Evolutionary conservation across 768 basidiomycete species (phyloP).

Genomic region (Polyporus arcularius): DNA sequence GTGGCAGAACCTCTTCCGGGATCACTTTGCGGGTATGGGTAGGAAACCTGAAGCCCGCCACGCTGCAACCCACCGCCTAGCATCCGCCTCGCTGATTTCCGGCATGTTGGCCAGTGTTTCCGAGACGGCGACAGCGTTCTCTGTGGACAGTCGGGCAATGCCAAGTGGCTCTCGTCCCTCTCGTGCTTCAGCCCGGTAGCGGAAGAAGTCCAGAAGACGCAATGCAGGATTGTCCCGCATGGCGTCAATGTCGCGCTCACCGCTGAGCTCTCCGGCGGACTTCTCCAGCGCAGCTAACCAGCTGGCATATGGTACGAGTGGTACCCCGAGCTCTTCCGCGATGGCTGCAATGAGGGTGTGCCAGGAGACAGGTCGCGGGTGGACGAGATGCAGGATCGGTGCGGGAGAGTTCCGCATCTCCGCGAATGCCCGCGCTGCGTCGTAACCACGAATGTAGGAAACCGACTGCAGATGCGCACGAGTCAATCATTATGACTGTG

Average conservation of each 20-base stretch:
- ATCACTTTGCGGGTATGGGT: not conserved
- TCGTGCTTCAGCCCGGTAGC: not conserved
- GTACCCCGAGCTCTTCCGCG: conserved; percentile 14
- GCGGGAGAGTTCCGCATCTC: conserved; percentile 3
- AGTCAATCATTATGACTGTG: not conserved
- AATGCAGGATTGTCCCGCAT: conserved; percentile 24
- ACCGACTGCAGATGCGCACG: not conserved
- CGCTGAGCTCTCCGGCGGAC: not conserved
- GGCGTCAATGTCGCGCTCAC: not conserved
- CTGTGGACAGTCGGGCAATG: not conserved
- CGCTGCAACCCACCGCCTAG: not conserved
- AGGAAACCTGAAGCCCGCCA: conserved; percentile 1
- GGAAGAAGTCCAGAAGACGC: conserved; percentile 27
- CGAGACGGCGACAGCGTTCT: not conserved
- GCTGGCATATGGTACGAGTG: conserved; percentile 20
- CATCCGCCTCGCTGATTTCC: not conserved
- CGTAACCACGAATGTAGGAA: conserved; percentile 2
- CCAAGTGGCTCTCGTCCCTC: conserved; percentile 4
- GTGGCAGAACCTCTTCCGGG: no score
- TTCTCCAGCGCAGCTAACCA: conserved; percentile 22
- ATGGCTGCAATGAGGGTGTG: conserved; percentile 13
- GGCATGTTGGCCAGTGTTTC: not conserved
- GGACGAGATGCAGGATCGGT: conserved; percentile 23
- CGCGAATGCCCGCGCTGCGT: conserved; percentile 2
- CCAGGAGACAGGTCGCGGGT: conserved; percentile 27